Evolutionary conservation across 345 rosid genomes (phyloP).

Genomic region (Gossypium herbaceum): DNA sequence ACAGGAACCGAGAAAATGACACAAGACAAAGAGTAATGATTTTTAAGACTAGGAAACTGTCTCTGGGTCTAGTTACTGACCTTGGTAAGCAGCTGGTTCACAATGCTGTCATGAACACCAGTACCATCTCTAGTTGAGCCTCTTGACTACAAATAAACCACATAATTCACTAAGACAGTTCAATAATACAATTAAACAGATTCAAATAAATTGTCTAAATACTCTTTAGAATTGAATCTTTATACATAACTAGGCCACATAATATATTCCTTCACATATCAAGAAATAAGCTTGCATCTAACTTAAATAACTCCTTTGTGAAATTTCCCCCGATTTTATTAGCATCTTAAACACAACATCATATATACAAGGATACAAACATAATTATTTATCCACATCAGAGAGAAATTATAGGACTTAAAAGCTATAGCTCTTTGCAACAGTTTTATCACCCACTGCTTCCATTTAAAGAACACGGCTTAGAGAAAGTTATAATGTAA

Average conservation of each 20-base stretch:
- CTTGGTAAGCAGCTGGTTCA: constrained; percentile 97
- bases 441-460: not conserved
- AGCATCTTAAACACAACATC: not conserved
- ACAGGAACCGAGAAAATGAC: constrained; percentile 11
- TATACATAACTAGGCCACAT: not conserved
- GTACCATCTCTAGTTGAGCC: constrained; percentile 98
- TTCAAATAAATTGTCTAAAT: constrained; percentile 3
- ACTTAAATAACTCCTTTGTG: constrained; percentile 8
- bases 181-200: constrained; percentile 1
- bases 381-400: not conserved
- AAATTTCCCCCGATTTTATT: not conserved
- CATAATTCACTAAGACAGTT: not conserved
- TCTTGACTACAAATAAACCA: constrained; percentile 53
- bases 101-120: constrained; percentile 98
- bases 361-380: not conserved
- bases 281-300: not conserved
- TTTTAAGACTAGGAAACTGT: not conserved
- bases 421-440: not conserved
- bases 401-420: not conserved
- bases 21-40: not conserved
- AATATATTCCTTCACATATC: not conserved
- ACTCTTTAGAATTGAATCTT: not conserved
- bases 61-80: constrained; percentile 33
- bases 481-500: not conserved
- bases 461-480: not conserved